Base-by-base conservation (phyloP, 768 basidiomycete species). In the Agaricus blazei region DNA sequence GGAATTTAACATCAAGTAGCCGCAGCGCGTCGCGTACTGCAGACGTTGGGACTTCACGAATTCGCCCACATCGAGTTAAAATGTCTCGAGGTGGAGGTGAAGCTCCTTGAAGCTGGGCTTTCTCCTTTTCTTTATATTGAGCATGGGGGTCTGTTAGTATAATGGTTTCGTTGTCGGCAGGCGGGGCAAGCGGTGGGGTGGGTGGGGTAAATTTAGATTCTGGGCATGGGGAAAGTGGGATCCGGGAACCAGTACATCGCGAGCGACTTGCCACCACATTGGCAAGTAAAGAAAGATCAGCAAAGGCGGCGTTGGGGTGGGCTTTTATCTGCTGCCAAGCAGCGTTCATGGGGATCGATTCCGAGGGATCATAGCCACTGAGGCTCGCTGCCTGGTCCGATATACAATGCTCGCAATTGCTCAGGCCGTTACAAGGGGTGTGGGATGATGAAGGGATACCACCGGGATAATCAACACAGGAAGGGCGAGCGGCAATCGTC, bases 201-300 rank as follows among this genome's bases (percentile, higher is more conserved):
- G 69, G 52, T 67, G 66, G 61, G 65, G 70, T 54, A 38, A 50
- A 36, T 26, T 28, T 49, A 7, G 27, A 40, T 26, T 50, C 23
- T 24, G 59, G 60, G 24, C 58, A 47, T 12, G 76, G 73, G 9
- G 82, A 81, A 52, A 87, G 73, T 43, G 82, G 75, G 38, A 90
- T 76, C 38, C 76, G 77, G 14, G 90, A 86, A 15, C 89, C 89
- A 1, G 76, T 80, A 65, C 90, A 93, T 66, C 81, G 85, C 42
- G 90, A 85, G 50, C 87, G 78, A 52, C 90, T 88, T 7, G 90
- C 85, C 41, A 95, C 92, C 41, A 96, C 93, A 50, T 92, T 91
- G 2, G 93, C 93, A 43, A 96, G 80, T 51, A 96, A 76, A 2
- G 83, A 72, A 51, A 96, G 75, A 70, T 95, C 90, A 12, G 90